Evolutionary conservation across 768 basidiomycete genomes (phyloP), one percentile per base, ranked within the genome.

Genomic region (Kwoniella pini): DNA sequence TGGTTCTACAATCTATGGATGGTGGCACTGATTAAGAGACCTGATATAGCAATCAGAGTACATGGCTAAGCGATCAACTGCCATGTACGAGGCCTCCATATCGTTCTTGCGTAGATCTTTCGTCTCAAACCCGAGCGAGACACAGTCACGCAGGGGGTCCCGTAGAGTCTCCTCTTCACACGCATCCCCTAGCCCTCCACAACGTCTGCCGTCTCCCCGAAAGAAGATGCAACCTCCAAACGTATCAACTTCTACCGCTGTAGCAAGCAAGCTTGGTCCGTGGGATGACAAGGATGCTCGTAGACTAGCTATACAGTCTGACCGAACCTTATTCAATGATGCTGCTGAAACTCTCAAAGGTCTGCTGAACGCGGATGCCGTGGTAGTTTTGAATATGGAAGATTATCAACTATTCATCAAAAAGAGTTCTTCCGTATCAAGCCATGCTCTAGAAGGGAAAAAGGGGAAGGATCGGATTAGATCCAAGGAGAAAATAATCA

Each of bases 351-450:
- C 76, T 0, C 51, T 77, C 1, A 58, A 70, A 1, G 49, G 45
- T 1, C 58, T 77, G 1, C 53, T 77, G 11, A 63, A 61, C 4
- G 73, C 72, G 4, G 69, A 73, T 43, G 64, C 69, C 0, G 65
- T 77, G 1, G 68, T 60, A 15, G 62, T 75, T 2, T 52, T 77
- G 19, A 59, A 68, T 22, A 51, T 72, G 40, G 69, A 69, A n/a
- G 67, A 75, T 21, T 77, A 68, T 33, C 66, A 73, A 19, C 56
- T 77, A 7, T 77, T 62, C 50, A 67, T 74, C 21, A 54, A 57
- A 15, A 49, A 30, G 4, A 52, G 36, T 24, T 36, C n/a, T n/a
- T n/a, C 15, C 40, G 10, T 12, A 22, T 9, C 11, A 9, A 6
- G 40, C 19, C 54, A 42, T 31, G 22, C 22, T 26, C 5, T 44